phyloP scores from a whole-genome alignment of 1,284 basidiomycete genomes.

The Agroathelia rolfsii region DNA sequence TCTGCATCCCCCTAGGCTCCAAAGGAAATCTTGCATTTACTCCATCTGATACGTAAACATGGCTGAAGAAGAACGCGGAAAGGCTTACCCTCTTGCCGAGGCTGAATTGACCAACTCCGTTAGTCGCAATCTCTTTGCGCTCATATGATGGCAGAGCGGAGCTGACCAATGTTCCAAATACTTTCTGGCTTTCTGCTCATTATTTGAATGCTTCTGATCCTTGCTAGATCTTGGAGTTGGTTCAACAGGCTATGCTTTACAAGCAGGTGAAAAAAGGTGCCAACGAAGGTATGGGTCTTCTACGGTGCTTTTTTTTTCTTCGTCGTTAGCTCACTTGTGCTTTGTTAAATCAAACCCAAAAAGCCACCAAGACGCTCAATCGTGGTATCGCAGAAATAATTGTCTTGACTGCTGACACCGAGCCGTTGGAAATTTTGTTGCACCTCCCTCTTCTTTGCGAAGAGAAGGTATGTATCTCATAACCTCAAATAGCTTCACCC shows the following conservation, averaged over 20 bases:
- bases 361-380: constrained; percentile 95
- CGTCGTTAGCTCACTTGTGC: neutral
- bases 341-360: too few species aligned
- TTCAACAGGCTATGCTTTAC: constrained; percentile 86
- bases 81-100: constrained; percentile 91
- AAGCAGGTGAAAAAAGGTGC: constrained; percentile 99
- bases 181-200: constrained; percentile 1
- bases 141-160: constrained; percentile 9
- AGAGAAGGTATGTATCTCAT: constrained; percentile 67
- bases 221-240: constrained; percentile 75
- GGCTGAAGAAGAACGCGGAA: constrained; percentile 54
- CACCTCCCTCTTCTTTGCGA: constrained; percentile 97
- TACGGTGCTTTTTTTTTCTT: constrained; percentile 3
- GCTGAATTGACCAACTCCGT: constrained; percentile 92
- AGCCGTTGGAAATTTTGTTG: constrained; percentile 95
- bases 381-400: constrained; percentile 99
- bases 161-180: constrained; percentile 9
- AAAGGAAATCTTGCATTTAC: neutral
- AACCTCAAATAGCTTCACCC: neutral
- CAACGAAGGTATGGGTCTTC: constrained; percentile 65
- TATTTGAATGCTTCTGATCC: constrained; percentile 5
- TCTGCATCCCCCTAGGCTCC: neutral
- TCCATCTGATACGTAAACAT: constrained; percentile 26
- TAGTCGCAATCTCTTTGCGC: constrained; percentile 24
- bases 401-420: constrained; percentile 94